A percentile compares a stretch with the other conserved stretches of the same genome.
Evolutionary conservation across 495 filamentous ascomycete genomes (phyloP).

Genomic region (Aspergillus avenaceus): DNA sequence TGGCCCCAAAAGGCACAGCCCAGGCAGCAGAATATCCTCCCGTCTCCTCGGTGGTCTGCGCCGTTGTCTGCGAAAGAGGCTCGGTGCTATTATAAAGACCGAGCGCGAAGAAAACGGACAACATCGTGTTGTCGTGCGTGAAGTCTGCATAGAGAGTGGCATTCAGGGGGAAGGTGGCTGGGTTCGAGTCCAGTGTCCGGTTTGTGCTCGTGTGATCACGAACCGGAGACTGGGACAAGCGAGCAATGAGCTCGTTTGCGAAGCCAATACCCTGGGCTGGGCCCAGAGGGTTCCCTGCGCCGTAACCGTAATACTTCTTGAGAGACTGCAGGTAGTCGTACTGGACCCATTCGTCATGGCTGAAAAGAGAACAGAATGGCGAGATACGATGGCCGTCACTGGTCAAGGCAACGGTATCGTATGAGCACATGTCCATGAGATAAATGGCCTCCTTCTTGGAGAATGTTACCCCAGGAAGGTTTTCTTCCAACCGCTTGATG

Average conservation of each 20-base stretch:
- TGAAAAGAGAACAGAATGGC: conserved; percentile 71
- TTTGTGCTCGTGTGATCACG: conserved; percentile 68
- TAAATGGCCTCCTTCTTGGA: conserved; percentile 53
- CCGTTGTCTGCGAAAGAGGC: conserved; percentile 42
- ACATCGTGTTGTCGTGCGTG: conserved; percentile 83
- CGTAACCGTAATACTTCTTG: conserved; percentile 76
- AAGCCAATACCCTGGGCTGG: conserved; percentile 81
- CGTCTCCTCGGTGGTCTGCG: conserved; percentile 38
- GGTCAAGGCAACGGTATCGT: conserved; percentile 61
- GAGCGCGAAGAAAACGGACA: conserved; percentile 64
- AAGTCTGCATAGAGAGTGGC: conserved; percentile 74
- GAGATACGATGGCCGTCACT: conserved; percentile 38
- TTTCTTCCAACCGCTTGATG: conserved; percentile 53
- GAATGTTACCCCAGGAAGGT: conserved; percentile 59
- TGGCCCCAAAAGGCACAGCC: conserved; percentile 74
- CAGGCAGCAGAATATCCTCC: conserved; percentile 64
- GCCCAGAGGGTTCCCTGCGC: conserved; percentile 69
- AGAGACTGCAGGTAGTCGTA: conserved; percentile 77
- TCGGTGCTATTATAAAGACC: conserved; percentile 64
- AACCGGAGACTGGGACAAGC: conserved; percentile 64
- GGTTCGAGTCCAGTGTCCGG: conserved; percentile 59
- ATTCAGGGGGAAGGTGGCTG: conserved; percentile 64
- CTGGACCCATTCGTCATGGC: conserved; percentile 58
- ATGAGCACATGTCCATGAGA: conserved; percentile 85
- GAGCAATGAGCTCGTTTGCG: conserved; percentile 79